Percentiles rank a stretch among this genome's conserved stretches.
Evolutionary conservation across 768 basidiomycete genomes (phyloP).

Genomic region (Coprinopsis cinerea): DNA sequence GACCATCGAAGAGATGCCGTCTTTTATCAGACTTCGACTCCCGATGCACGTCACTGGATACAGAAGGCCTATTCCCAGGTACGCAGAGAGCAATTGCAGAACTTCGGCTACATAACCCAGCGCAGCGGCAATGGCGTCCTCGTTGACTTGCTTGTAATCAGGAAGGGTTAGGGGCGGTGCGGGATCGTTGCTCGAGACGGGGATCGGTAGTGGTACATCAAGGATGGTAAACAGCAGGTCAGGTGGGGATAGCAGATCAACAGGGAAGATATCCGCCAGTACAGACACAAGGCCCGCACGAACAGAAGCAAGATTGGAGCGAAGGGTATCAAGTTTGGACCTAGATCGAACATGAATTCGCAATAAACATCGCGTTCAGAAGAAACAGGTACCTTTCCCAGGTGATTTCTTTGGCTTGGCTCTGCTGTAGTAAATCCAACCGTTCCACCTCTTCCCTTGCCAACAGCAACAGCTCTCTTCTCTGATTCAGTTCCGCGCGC

Average conservation of each 20-base stretch:
- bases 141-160: slow-evolving; percentile 66
- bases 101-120: slow-evolving; percentile 88
- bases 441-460: slow-evolving; percentile 31
- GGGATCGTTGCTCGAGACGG: slow-evolving; percentile 64
- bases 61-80: slow-evolving; percentile 67
- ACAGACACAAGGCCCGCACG: slow-evolving; percentile 63
- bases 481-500: slow-evolving; percentile 35
- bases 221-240: slow-evolving; percentile 89
- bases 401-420: slow-evolving; percentile 2
- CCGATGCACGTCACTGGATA: slow-evolving; percentile 91
- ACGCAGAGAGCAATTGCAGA: slow-evolving; percentile 73
- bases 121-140: slow-evolving; percentile 84
- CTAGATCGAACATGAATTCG: slow-evolving; percentile 31
- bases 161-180: slow-evolving; percentile 73
- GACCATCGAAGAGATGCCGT: slow-evolving; percentile 91
- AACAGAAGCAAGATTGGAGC: slow-evolving; percentile 41
- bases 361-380: background rate
- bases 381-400: slow-evolving; percentile 22
- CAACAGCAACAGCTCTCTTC: slow-evolving; percentile 39
- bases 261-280: slow-evolving; percentile 79
- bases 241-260: slow-evolving; percentile 77
- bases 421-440: slow-evolving; percentile 5
- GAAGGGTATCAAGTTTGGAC: slow-evolving; percentile 39
- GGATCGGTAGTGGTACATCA: slow-evolving; percentile 86
- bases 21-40: slow-evolving; percentile 85